Percentiles rank a stretch among this genome's conserved stretches.
Evolutionary conservation across 805 yeast species (phyloP).

Genomic region (Brettanomyces nanus): DNA sequence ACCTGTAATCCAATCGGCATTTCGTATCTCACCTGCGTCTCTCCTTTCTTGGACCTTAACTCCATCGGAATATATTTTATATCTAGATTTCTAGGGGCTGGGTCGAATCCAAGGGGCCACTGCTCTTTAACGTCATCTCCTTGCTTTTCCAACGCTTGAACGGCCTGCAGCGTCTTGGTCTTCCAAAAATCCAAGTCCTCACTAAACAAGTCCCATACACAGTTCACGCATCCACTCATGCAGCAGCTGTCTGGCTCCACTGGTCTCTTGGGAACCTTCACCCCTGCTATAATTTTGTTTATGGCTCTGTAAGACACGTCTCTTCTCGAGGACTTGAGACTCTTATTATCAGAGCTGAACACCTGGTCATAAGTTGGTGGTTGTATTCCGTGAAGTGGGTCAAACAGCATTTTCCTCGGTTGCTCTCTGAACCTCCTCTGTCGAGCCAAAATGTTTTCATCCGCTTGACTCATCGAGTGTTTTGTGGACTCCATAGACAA

Average conservation of each 20-base stretch:
- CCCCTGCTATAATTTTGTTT: conserved; percentile 44
- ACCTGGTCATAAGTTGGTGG: conserved; percentile 18
- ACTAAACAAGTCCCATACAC: conserved; percentile 91
- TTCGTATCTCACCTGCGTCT: conserved; percentile 36
- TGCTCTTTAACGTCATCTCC: conserved; percentile 37
- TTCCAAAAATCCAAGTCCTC: conserved; percentile 88
- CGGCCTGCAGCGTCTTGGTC: conserved; percentile 50
- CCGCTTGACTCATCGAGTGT: neutral
- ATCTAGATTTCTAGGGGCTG: conserved; percentile 37
- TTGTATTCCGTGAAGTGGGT: conserved; percentile 15
- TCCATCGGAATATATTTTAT: conserved; percentile 36
- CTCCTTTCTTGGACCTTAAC: conserved; percentile 17
- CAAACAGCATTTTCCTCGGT: conserved; percentile 18
- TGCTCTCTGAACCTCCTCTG: neutral
- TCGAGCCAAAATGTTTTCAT: neutral
- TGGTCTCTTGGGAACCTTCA: conserved; percentile 77
- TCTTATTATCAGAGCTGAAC: conserved; percentile 24
- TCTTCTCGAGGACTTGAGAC: conserved; percentile 27
- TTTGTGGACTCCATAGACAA: neutral
- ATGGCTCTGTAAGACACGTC: conserved; percentile 28
- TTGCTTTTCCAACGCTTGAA: conserved; percentile 25
- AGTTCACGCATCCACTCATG: conserved; percentile 93
- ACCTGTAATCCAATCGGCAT: conserved; percentile 73
- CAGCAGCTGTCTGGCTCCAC: conserved; percentile 93
- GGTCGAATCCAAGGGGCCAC: conserved; percentile 64